Conservation (phyloP, 345 rosid genomes). For the Iberis pinnata region DNA sequence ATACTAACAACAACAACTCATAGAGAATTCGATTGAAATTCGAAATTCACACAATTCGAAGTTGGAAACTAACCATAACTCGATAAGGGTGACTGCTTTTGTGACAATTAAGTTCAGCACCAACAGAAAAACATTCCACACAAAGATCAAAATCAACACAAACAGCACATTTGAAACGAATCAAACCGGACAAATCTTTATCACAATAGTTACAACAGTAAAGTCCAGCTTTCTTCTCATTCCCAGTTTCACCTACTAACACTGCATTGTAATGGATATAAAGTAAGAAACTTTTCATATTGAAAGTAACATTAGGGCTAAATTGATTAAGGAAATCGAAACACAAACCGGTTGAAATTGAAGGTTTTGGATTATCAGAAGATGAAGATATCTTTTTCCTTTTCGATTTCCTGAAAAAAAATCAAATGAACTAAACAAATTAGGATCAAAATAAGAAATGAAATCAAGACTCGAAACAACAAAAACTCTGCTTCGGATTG, state of each 20-base stretch:
- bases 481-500: not conserved
- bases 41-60: not conserved
- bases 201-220: slow-evolving; percentile 89
- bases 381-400: slow-evolving; percentile 45
- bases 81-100: slow-evolving; percentile 69
- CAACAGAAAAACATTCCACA: slow-evolving; percentile 79
- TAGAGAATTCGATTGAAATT: not conserved
- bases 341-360: slow-evolving; percentile 27
- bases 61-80: slow-evolving; percentile 66
- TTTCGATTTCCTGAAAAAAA: slow-evolving; percentile 48
- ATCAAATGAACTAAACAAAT: slow-evolving; percentile 1
- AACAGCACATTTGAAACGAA: slow-evolving; percentile 79
- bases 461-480: not conserved
- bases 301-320: too few species aligned
- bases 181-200: slow-evolving; percentile 75
- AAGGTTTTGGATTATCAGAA: slow-evolving; percentile 38
- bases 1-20: not conserved
- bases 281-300: too few species aligned
- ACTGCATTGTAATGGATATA: slow-evolving; percentile 17
- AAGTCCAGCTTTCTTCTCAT: slow-evolving; percentile 46
- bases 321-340: not conserved
- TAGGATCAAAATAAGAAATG: not conserved
- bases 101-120: slow-evolving; percentile 71
- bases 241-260: slow-evolving; percentile 36
- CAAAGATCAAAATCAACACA: slow-evolving; percentile 94